These are phyloP conservation scores for Harringtonia lauricola DNA, from an alignment of 2,329 filamentous ascomycete genomes.

Conservation along the genomic window DNA sequence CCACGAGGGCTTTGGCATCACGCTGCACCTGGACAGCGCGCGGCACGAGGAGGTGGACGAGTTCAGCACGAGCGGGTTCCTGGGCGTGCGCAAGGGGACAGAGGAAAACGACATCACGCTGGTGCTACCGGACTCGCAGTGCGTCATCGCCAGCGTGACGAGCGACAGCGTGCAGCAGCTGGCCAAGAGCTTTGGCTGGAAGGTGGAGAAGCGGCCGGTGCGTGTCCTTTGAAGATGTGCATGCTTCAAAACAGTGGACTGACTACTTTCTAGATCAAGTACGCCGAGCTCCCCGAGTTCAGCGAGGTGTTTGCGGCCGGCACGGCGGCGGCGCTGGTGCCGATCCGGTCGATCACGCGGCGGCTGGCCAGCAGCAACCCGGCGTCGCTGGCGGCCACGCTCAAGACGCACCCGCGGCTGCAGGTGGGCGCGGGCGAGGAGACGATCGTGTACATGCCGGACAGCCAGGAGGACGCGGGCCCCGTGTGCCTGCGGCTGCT, in stretches of 20 bases:
- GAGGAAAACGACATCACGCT: constrained; percentile 54
- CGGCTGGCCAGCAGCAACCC: constrained; percentile 28
- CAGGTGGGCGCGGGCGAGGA: constrained; percentile 30
- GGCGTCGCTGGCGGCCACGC: constrained; percentile 25
- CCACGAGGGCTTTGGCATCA: constrained; percentile 79
- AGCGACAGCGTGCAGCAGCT: constrained; percentile 69
- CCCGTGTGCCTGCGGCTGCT: constrained; percentile 63
- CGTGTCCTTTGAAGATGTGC: too few species aligned
- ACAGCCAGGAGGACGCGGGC: constrained; percentile 56
- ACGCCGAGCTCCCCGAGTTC: constrained; percentile 42
- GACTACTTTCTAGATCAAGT: constrained; percentile 42
- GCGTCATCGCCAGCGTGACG: constrained; percentile 80
- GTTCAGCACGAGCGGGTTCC: constrained; percentile 90
- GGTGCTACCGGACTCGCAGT: constrained; percentile 77
- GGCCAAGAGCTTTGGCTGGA: constrained; percentile 69
- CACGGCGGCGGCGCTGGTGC: constrained; percentile 82
- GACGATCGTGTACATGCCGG: constrained; percentile 43
- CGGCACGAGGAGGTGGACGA: constrained; percentile 82
- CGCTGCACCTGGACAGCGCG: constrained; percentile 81
- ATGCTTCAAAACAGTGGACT: too few species aligned
- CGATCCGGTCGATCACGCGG: constrained; percentile 82
- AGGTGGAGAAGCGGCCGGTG: constrained; percentile 64
- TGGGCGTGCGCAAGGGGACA: constrained; percentile 56
- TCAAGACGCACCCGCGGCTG: constrained; percentile 21
- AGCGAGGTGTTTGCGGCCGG: constrained; percentile 84